Percentiles rank a stretch among this genome's conserved stretches.
phyloP scores from a whole-genome alignment of 345 rosid species.

The Odontarrhena argentea region DNA sequence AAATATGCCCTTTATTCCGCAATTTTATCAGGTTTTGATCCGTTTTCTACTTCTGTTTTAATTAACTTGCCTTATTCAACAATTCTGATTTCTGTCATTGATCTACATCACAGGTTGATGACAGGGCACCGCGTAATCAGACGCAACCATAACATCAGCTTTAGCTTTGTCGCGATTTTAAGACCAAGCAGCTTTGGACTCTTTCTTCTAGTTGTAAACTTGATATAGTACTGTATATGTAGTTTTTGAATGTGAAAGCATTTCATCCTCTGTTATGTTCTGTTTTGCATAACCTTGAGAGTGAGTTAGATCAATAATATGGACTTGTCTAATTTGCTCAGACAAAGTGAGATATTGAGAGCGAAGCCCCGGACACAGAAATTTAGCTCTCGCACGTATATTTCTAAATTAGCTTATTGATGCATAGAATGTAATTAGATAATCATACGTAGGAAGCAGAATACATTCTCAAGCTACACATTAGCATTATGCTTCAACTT shows the following conservation, averaged over 20 bases:
- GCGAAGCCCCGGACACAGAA: too few species aligned
- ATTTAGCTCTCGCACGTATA: too few species aligned
- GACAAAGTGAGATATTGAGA: too few species aligned
- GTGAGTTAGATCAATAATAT: background rate
- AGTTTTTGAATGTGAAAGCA: background rate
- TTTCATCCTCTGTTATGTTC: conserved; percentile 12
- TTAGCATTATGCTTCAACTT: background rate
- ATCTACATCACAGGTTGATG: conserved; percentile 4
- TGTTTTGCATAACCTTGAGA: background rate
- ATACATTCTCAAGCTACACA: background rate
- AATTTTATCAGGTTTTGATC: conserved; percentile 23
- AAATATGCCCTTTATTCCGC: conserved; percentile 9
- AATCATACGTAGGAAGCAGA: too few species aligned
- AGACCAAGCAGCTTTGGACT: background rate
- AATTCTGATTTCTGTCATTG: background rate
- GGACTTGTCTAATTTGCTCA: too few species aligned
- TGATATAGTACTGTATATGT: background rate
- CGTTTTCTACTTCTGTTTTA: background rate
- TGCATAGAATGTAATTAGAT: too few species aligned
- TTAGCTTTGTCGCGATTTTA: conserved; percentile 8
- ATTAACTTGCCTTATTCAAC: background rate
- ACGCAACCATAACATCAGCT: conserved; percentile 1
- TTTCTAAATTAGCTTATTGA: too few species aligned
- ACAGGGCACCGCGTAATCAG: conserved; percentile 12
- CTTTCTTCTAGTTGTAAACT: conserved; percentile 9